Evolutionary conservation across 768 basidiomycete genomes (phyloP).

Genomic region (Boletus rubescentipes): DNA sequence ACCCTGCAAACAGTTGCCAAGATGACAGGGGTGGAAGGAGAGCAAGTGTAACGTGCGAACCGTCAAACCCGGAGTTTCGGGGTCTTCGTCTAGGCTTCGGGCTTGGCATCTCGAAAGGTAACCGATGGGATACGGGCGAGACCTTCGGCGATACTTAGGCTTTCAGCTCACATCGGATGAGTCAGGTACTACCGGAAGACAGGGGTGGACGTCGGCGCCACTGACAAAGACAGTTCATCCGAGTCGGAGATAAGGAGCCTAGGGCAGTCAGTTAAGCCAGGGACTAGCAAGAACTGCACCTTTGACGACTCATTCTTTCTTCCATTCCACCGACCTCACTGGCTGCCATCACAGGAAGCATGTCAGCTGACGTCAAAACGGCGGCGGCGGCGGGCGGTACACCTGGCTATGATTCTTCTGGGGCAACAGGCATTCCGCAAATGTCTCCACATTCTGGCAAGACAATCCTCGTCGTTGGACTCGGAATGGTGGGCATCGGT

Average conservation of each 20-base stretch:
- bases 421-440: neutral
- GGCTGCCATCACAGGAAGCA: neutral
- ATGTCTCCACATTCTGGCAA: neutral
- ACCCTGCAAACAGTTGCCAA: no score
- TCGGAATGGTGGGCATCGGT: conserved; percentile 14
- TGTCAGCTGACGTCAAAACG: neutral
- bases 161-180: neutral
- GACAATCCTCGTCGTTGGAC: conserved; percentile 7
- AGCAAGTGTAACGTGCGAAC: neutral
- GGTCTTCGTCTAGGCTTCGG: neutral
- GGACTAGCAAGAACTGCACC: neutral
- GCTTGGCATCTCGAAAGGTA: neutral
- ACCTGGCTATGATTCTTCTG: neutral
- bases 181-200: conserved; percentile 2
- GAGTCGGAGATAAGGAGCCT: neutral
- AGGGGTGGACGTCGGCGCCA: neutral
- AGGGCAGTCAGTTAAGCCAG: neutral
- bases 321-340: neutral
- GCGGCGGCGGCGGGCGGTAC: neutral
- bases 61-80: neutral
- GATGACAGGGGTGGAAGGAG: no score
- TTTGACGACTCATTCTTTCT: neutral
- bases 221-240: neutral
- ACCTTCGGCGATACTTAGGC: neutral
- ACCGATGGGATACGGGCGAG: neutral